Conservation (phyloP, 306 rosid species). For the Lotus japonicus region DNA sequence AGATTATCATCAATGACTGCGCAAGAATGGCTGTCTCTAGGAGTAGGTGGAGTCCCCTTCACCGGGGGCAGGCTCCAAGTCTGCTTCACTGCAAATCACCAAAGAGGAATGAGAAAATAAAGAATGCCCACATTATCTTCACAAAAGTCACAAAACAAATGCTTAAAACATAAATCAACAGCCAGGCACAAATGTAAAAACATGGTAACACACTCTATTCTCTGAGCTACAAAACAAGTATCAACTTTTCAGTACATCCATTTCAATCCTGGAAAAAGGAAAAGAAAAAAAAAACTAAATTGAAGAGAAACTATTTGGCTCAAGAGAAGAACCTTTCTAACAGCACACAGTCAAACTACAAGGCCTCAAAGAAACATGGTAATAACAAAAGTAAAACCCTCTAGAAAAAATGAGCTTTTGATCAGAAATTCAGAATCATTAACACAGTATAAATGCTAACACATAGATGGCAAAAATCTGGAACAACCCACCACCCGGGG, state of each 20-base stretch:
- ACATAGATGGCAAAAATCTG: not conserved
- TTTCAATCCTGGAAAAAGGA: not conserved
- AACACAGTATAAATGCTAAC: not conserved
- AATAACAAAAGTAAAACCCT: not conserved
- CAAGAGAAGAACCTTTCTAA: not conserved
- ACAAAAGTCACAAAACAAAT: slow-evolving; percentile 4
- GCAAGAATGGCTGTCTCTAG: slow-evolving; percentile 94
- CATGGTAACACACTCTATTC: not conserved
- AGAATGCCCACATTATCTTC: slow-evolving; percentile 19
- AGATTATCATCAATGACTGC: slow-evolving; percentile 75
- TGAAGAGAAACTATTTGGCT: not conserved
- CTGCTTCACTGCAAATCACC: slow-evolving; percentile 67
- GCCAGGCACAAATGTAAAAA: not conserved
- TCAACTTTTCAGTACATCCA: not conserved
- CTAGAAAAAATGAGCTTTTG: not conserved
- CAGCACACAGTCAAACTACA: not conserved
- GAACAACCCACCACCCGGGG: slow-evolving; percentile 2
- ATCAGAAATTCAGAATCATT: not conserved
- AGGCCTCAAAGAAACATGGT: not conserved
- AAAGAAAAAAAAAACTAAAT: not conserved
- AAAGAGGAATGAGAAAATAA: slow-evolving; percentile 19
- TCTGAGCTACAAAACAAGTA: not conserved
- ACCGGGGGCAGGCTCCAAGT: slow-evolving; percentile 75
- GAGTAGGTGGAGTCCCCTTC: slow-evolving; percentile 73
- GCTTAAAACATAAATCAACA: not conserved